Base-by-base conservation (phyloP, 108 stramenopile species). In the Nannochloropsis salina region DNA sequence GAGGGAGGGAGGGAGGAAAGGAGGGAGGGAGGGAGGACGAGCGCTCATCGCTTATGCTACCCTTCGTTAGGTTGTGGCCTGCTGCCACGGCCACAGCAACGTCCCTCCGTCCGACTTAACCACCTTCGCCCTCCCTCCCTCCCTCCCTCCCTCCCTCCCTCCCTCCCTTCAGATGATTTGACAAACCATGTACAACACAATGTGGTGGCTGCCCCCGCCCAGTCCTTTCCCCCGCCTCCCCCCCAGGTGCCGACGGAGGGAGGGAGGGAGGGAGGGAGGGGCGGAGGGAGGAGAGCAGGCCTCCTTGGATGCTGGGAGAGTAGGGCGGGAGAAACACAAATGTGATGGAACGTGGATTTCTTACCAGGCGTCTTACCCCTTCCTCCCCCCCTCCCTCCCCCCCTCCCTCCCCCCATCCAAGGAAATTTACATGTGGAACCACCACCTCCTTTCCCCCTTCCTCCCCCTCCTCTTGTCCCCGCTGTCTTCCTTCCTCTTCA, bases 361-460 rank as follows among this genome's bases (percentile, higher is more conserved):
- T 9, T 51, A n/a, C 12, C 47, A 51, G 9, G 47, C 12, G 47
- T 51, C 61, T 74, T 51, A 9, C 12, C 47, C 47, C 47, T 51
- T 12, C 47, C 12, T 51, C 47, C 44, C 44, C n/a, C 82, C 82
- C 43, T 43, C 6, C 83, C 42, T 8, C 83, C 2, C 20, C 45
- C 43, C 40, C 74, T 80, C 21, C 82, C 8, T 87, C 6, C 12
- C 18, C 12, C 84, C 43, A 31, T 31, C 80, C 11, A 86, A 97
- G 91, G 95, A 96, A 85, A 97, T 97, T 95, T 98, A 95, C 90
- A 94, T 94, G 5, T 98, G 98, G 98, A 98, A 99, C 86, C 93
- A 93, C 83, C 96, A 96, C 88, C 93, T 80, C 22, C 15, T 80
- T 21, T 22, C 80, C 22, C 18, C 22, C 80, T 80, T 80, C 80